These are phyloP conservation scores for Pleurotus tuoliensis DNA, from an alignment of 768 basidiomycete species.

Conservation along the genomic window DNA sequence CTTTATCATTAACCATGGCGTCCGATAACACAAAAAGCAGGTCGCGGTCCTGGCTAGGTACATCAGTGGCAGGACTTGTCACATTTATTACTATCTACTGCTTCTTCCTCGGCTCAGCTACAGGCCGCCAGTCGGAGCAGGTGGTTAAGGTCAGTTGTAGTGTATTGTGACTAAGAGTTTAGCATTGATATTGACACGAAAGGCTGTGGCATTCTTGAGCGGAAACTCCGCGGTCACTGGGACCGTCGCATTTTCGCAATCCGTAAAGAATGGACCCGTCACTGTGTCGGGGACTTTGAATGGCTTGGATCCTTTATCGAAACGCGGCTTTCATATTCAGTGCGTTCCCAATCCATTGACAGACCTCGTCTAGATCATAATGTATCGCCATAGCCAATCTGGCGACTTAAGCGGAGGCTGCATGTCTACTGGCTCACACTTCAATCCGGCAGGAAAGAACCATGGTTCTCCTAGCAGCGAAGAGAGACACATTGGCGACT, in stretches of 20 bases:
- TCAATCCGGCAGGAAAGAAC: conserved; percentile 62
- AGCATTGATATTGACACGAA: too few relatives aligned
- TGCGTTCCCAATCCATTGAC: conserved; percentile 28
- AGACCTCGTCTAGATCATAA: background rate
- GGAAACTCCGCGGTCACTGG: conserved; percentile 61
- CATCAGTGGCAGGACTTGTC: background rate
- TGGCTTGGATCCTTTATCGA: conserved; percentile 52
- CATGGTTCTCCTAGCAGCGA: conserved; percentile 62
- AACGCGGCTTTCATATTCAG: conserved; percentile 82
- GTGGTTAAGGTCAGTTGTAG: background rate
- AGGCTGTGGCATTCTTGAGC: conserved; percentile 2
- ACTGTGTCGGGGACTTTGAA: conserved; percentile 59
- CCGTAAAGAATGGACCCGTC: conserved; percentile 44
- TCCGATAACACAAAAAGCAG: background rate
- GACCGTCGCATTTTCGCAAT: conserved; percentile 63
- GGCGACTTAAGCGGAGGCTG: conserved; percentile 72
- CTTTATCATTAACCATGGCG: background rate
- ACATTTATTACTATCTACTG: background rate
- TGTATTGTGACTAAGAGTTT: too few relatives aligned
- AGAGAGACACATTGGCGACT: conserved; percentile 67
- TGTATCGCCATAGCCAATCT: conserved; percentile 23
- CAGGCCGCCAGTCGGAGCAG: background rate
- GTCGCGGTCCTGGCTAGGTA: background rate
- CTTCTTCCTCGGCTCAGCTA: background rate
- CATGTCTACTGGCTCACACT: conserved; percentile 67